Conservation (phyloP, 257 asterid genomes). For the Solanum chiquidenum region DNA sequence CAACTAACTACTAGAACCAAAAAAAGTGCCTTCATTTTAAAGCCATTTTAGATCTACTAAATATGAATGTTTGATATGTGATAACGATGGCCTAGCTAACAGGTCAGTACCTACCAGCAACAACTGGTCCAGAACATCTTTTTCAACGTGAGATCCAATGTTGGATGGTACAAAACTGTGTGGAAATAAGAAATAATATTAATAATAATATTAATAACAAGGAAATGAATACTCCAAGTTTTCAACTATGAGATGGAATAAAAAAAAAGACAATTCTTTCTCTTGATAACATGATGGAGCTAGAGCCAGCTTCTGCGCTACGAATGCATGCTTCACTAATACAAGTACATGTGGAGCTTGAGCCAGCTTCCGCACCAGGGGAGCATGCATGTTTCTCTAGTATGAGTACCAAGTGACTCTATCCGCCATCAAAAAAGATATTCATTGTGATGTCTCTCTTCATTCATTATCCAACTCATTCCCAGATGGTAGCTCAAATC, state of each 20-base stretch:
- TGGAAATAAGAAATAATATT: neutral
- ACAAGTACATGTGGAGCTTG: neutral
- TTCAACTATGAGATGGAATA: neutral
- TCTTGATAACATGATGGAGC: neutral
- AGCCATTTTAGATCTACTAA: neutral
- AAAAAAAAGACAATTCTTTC: neutral
- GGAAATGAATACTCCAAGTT: neutral
- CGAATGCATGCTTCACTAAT: neutral
- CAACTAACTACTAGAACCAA: neutral
- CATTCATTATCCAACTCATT: slow-evolving; percentile 43
- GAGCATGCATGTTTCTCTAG: neutral
- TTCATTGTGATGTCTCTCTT: neutral
- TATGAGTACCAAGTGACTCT: neutral
- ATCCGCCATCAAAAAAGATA: neutral
- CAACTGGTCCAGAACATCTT: neutral
- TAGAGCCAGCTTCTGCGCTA: neutral
- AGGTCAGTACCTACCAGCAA: neutral
- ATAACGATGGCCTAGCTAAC: neutral
- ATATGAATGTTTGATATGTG: neutral
- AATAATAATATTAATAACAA: neutral
- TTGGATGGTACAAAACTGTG: neutral
- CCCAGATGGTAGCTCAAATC: slow-evolving; percentile 64
- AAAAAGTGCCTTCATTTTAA: neutral
- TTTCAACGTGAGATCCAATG: neutral
- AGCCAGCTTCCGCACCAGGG: neutral